These are phyloP conservation scores for Stemphylium lycopersici DNA, from an alignment of 2,329 filamentous ascomycete species.

Conservation along the genomic window DNA sequence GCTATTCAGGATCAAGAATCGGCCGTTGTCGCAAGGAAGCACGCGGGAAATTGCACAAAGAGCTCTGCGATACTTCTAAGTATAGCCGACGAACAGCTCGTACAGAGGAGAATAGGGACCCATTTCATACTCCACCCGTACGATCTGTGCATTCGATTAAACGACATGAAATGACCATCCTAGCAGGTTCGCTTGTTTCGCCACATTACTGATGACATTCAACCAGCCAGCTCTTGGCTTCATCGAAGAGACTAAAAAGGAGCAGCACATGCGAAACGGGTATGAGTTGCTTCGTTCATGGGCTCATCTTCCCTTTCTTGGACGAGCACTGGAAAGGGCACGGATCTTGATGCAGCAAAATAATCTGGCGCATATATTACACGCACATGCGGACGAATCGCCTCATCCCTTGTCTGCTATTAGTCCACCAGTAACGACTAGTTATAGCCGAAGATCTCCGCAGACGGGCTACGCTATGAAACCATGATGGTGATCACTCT, in stretches of 20 bases:
- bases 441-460: slow-evolving; percentile 9
- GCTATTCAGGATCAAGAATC: slow-evolving; percentile 20
- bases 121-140: slow-evolving; percentile 31
- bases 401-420: background rate
- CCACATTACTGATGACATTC: slow-evolving; percentile 28
- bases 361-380: slow-evolving; percentile 21
- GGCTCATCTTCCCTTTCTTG: slow-evolving; percentile 28
- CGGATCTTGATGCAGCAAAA: slow-evolving; percentile 29
- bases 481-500: background rate
- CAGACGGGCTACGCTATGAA: background rate
- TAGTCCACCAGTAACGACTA: slow-evolving; percentile 8
- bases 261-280: slow-evolving; percentile 31
- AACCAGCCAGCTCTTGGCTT: slow-evolving; percentile 25
- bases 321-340: slow-evolving; percentile 26
- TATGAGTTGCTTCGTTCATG: slow-evolving; percentile 31
- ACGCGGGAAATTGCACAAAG: slow-evolving; percentile 15
- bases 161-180: background rate
- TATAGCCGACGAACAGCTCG: slow-evolving; percentile 32
- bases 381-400: slow-evolving; percentile 11
- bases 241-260: slow-evolving; percentile 27
- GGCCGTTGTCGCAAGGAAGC: slow-evolving; percentile 22
- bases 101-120: slow-evolving; percentile 32
- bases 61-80: slow-evolving; percentile 24
- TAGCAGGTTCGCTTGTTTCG: slow-evolving; percentile 29
- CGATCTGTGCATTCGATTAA: background rate